Base-by-base conservation (phyloP, 192 early-diverging fungal species). In the Thoreauomyces humboldtii region DNA sequence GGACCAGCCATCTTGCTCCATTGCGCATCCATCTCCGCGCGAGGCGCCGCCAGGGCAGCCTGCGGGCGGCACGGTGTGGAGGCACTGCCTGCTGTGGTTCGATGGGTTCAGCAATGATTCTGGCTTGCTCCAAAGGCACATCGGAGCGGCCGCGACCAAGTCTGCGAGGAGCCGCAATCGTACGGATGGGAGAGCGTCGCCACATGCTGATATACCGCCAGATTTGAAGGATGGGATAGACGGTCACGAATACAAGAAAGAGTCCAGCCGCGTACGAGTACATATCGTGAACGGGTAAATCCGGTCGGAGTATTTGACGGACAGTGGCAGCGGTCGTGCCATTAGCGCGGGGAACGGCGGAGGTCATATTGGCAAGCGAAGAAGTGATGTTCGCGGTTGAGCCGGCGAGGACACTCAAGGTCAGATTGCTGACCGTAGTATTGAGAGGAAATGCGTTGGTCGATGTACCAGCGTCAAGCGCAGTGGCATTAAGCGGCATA, bases 231-330 rank as follows among this genome's bases (percentile, higher is more conserved):
- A 55, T n/a, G 9, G 60, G 53, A 6, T 44, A 34, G 22, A 61
- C 15, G 14, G 59, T 55, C 32, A 75, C 48, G 27, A 52, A 62
- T n/a, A 73, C 45, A 34, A 86, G 61, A 54, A 88, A 82, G 28
- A 88, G 52, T 0, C 96, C 96, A 25, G 91, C 50, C 1, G 80
- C 62, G 51, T 91, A 82, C 19, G 91, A 71, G 63, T 92, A 88
- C 12, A 93, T 42, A 67, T 98, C 95, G 67, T 94, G 91, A 0
- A 88, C 74, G 0, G 82, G 77, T 35, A 80, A 65, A 36, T 81
- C 79, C 22, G 65, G 69, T 22, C 81, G 75, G 4, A 52, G 7
- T 55, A 59, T 24, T 35, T 15, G 50, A 15, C 17, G 14, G 43
- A 33, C 29, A 11, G 24, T 22, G 43, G 37, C 63, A 32, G 44